These are phyloP conservation scores for Truncatella angustata DNA, from an alignment of 2,329 filamentous ascomycete species.

Conservation along the genomic window DNA sequence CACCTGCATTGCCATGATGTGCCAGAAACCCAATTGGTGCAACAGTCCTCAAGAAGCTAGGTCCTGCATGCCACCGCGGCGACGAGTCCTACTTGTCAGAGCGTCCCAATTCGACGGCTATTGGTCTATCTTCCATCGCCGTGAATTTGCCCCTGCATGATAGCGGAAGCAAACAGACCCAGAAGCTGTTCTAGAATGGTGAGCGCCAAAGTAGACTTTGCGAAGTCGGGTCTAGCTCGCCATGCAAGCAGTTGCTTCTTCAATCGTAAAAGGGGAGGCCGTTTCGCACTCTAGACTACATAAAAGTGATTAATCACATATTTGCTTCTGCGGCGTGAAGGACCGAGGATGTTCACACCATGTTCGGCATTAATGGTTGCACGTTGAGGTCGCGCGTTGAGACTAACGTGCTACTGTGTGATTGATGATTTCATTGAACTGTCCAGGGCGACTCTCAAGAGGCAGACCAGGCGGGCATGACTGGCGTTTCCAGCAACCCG, in stretches of 20 bases:
- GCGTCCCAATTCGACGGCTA: conserved; percentile 4
- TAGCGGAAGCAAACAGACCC: not conserved
- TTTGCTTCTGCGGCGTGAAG: not conserved
- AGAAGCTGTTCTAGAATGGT: conserved; percentile 6
- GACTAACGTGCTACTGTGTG: not conserved
- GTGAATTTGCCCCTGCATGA: conserved; percentile 6
- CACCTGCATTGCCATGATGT: not conserved
- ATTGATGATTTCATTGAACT: too few species aligned
- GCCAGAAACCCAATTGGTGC: not conserved
- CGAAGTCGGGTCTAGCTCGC: not conserved
- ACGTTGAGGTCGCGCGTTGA: not conserved
- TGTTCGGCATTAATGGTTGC: not conserved
- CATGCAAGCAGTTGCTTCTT: not conserved
- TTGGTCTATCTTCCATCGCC: not conserved
- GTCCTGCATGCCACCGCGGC: not conserved
- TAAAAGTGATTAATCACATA: not conserved
- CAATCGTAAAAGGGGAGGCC: not conserved
- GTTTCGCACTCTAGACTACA: not conserved
- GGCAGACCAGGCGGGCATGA: not conserved
- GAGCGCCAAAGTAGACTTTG: not conserved
- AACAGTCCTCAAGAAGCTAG: not conserved
- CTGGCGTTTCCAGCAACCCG: not conserved
- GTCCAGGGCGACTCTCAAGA: not conserved
- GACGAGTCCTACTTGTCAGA: not conserved
- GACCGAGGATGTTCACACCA: not conserved